Evolutionary conservation across 2,329 filamentous ascomycete genomes (phyloP).

Genomic region (Sporothrix globosa): DNA sequence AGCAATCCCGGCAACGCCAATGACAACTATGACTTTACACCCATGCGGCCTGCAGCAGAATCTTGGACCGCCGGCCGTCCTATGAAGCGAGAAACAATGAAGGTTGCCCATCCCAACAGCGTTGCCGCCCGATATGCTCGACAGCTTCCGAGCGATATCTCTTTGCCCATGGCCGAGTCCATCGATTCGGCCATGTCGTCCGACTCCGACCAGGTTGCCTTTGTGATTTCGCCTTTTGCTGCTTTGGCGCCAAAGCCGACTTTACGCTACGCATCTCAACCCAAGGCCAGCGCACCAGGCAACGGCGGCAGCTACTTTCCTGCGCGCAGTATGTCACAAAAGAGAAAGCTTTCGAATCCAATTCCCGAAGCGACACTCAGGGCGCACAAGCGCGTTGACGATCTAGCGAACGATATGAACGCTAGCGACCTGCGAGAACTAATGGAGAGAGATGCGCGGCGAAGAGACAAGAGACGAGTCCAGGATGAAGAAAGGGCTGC

Average conservation of each 20-base stretch:
- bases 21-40: constrained; percentile 55
- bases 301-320: constrained; percentile 50
- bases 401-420: constrained; percentile 82
- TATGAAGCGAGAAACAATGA: constrained; percentile 66
- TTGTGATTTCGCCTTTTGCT: constrained; percentile 77
- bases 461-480: constrained; percentile 73
- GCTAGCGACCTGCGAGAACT: constrained; percentile 82
- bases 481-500: constrained; percentile 69
- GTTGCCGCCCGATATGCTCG: constrained; percentile 43
- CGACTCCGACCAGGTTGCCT: constrained; percentile 73
- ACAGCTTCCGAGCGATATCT: constrained; percentile 68
- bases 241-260: constrained; percentile 85
- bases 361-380: constrained; percentile 65
- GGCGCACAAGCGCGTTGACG: constrained; percentile 65
- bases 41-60: constrained; percentile 65
- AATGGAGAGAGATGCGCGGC: constrained; percentile 84
- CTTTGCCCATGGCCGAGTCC: constrained; percentile 72
- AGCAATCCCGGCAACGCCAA: constrained; percentile 51
- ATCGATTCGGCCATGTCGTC: constrained; percentile 77
- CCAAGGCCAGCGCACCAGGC: constrained; percentile 58
- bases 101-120: constrained; percentile 54
- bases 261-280: constrained; percentile 71
- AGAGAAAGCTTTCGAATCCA: constrained; percentile 56
- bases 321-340: constrained; percentile 54
- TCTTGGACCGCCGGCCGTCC: constrained; percentile 63